These are phyloP conservation scores for Cucurbitaria berberidis DNA, from an alignment of 2,329 filamentous ascomycete species.

Conservation along the genomic window DNA sequence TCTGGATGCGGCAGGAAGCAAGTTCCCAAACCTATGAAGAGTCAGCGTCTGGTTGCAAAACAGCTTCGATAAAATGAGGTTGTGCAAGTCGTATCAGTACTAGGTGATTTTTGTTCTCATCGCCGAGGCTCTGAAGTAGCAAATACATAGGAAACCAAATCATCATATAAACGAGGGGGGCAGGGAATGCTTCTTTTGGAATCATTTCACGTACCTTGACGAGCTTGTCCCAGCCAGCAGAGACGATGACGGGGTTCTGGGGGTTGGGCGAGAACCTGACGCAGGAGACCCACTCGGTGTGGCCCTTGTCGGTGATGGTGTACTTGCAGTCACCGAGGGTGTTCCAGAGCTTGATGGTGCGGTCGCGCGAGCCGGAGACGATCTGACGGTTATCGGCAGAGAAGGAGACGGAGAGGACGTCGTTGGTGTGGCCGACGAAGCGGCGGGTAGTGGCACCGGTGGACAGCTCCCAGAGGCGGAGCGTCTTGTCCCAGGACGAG, in stretches of 20 bases:
- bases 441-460: slow-evolving; percentile 96
- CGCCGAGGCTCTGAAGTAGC: slow-evolving; percentile 99
- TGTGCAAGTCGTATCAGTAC: slow-evolving; percentile 68
- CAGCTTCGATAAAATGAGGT: slow-evolving; percentile 1
- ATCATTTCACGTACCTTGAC: slow-evolving; percentile 84
- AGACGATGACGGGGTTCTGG: slow-evolving; percentile 99
- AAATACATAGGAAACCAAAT: slow-evolving; percentile 92
- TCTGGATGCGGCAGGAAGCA: slow-evolving; percentile 98
- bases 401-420: slow-evolving; percentile 99
- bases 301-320: slow-evolving; percentile 99
- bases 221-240: slow-evolving; percentile 98
- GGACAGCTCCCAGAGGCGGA: slow-evolving; percentile 98
- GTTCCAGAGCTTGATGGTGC: slow-evolving; percentile 99
- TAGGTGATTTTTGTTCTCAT: slow-evolving; percentile 98
- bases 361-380: slow-evolving; percentile 97
- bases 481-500: slow-evolving; percentile 99
- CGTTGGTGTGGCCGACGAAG: slow-evolving; percentile 99
- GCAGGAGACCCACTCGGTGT: slow-evolving; percentile 99
- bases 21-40: slow-evolving; percentile 93
- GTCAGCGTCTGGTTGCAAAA: slow-evolving; percentile 32
- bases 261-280: slow-evolving; percentile 99
- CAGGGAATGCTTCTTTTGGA: not conserved
- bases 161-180: slow-evolving; percentile 76
- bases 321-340: slow-evolving; percentile 99
- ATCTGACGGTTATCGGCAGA: slow-evolving; percentile 99